Conservation (phyloP, 257 asterid genomes). For the Nicotiana knightiana region DNA sequence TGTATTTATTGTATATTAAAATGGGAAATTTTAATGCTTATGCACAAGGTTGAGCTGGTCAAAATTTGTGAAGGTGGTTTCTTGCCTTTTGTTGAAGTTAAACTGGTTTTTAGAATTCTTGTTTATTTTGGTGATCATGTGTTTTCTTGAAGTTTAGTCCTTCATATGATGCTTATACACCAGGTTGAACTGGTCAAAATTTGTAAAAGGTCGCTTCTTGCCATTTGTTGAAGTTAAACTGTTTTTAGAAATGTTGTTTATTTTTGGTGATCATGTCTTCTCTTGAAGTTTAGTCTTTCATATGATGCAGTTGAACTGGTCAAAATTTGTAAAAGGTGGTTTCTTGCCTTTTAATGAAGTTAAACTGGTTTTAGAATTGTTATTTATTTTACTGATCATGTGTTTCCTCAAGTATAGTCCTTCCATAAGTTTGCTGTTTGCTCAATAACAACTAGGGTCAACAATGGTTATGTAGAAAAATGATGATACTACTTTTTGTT, state of each 20-base stretch:
- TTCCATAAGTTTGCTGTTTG: neutral
- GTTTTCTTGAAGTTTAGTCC: no score
- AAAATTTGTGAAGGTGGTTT: neutral
- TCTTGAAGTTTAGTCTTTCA: no score
- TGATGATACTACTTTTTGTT: neutral
- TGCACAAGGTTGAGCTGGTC: neutral
- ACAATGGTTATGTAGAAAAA: neutral
- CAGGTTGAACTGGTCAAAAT: neutral
- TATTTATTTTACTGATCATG: neutral
- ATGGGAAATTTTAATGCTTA: neutral
- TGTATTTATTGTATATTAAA: neutral
- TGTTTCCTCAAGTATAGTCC: neutral
- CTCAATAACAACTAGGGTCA: neutral
- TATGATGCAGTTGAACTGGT: neutral
- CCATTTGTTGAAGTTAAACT: neutral
- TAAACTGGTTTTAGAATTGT: neutral
- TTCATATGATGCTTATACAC: neutral
- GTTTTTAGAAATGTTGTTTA: neutral
- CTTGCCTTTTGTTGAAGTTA: constrained; percentile 2
- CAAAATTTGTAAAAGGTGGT: neutral
- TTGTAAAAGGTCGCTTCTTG: neutral
- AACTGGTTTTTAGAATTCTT: neutral
- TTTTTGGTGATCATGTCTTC: neutral
- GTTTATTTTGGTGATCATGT: neutral
- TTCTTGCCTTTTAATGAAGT: neutral